Evolutionary conservation across 352 stramenopile genomes (phyloP).

Genomic region (Poterioochromonas sp.): DNA sequence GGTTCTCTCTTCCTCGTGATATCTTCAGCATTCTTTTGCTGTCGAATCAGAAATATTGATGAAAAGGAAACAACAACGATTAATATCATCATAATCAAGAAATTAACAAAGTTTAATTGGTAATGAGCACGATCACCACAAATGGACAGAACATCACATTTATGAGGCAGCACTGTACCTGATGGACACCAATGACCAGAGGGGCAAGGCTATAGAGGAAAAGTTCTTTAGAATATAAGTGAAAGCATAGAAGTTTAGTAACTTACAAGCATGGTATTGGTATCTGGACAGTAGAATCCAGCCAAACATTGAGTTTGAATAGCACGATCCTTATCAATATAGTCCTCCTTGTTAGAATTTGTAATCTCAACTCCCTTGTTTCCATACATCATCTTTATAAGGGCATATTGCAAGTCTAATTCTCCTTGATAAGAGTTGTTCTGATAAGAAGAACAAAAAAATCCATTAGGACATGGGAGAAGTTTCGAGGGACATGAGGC

Average conservation of each 20-base stretch:
- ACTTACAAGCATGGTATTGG: neutral
- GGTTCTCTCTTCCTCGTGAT: neutral
- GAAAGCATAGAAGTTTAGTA: neutral
- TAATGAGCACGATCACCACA: neutral
- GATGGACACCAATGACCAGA: neutral
- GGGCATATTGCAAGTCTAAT: neutral
- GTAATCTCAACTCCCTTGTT: neutral
- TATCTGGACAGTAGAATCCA: slow-evolving; percentile 9
- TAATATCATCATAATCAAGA: neutral
- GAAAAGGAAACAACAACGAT: neutral
- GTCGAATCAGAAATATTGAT: neutral
- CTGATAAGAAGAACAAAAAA: neutral
- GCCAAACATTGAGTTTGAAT: neutral
- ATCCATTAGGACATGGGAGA: neutral
- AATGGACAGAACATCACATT: neutral
- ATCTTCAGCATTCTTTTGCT: neutral
- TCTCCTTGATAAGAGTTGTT: neutral
- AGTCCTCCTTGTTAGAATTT: neutral
- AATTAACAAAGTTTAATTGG: slow-evolving; percentile 14
- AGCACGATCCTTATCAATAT: neutral
- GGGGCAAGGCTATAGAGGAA: neutral
- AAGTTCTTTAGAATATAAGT: neutral
- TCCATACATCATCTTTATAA: neutral
- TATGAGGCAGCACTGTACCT: neutral
- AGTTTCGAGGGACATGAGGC: neutral